Evolutionary conservation across 805 yeast species (phyloP).

Genomic region (Wickerhamiella parazyma): DNA sequence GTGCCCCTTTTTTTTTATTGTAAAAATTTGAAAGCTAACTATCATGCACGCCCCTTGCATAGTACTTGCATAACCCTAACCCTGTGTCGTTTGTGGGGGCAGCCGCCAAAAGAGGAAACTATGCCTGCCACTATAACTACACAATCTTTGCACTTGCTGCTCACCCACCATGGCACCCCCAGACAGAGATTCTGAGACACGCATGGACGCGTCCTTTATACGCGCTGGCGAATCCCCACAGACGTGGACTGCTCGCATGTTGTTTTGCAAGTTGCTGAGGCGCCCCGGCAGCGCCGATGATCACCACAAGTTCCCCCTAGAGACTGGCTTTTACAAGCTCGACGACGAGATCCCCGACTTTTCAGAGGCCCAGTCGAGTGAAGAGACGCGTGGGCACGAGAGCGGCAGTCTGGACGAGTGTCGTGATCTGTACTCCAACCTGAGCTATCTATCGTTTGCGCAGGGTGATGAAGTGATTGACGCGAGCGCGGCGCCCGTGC

Average conservation of each 20-base stretch:
- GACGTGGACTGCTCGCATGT: neutral
- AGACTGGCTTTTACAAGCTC: neutral
- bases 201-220: neutral
- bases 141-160: too few species aligned
- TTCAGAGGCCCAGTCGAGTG: neutral
- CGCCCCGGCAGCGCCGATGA: neutral
- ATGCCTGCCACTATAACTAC: too few species aligned
- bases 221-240: neutral
- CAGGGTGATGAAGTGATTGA: too few species aligned
- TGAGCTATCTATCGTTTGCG: neutral
- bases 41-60: too few species aligned
- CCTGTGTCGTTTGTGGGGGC: too few species aligned
- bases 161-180: neutral
- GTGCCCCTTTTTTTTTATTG: too few species aligned
- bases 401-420: neutral
- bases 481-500: too few species aligned
- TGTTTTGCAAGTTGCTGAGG: neutral
- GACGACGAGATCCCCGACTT: neutral
- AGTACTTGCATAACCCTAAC: too few species aligned
- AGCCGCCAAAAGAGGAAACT: too few species aligned
- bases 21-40: too few species aligned
- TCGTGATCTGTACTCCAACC: neutral
- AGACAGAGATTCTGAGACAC: neutral
- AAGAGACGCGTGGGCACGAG: neutral
- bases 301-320: conserved; percentile 1